A percentile compares a stretch with the other conserved stretches of the same genome.
phyloP scores from a whole-genome alignment of 495 filamentous ascomycete genomes.

The Tetracladium setigerum region DNA sequence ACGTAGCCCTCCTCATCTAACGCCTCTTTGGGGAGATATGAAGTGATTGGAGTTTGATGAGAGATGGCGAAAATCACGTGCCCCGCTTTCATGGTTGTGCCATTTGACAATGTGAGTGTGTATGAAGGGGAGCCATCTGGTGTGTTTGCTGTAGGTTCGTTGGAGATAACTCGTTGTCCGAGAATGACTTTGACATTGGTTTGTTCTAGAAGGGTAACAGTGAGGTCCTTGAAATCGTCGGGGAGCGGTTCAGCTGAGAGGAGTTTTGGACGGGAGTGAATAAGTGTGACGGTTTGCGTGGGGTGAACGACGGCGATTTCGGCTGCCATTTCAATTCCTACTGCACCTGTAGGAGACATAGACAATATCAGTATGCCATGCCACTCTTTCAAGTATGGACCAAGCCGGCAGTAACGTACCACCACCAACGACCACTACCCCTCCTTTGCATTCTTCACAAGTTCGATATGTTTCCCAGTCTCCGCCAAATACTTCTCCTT shows the following conservation, averaged over 20 bases:
- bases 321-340: slow-evolving; percentile 65
- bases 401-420: slow-evolving; percentile 19
- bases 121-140: slow-evolving; percentile 23
- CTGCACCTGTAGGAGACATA: slow-evolving; percentile 32
- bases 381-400: no score
- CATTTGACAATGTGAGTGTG: slow-evolving; percentile 47
- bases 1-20: slow-evolving; percentile 40
- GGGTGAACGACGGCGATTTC: slow-evolving; percentile 57
- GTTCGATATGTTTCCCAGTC: slow-evolving; percentile 33
- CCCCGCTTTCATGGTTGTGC: slow-evolving; percentile 42
- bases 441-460: slow-evolving; percentile 29
- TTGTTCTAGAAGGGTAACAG: slow-evolving; percentile 40
- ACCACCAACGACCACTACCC: slow-evolving; percentile 53
- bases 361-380: neutral
- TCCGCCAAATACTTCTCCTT: slow-evolving; percentile 51
- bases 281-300: slow-evolving; percentile 47
- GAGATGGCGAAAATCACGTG: slow-evolving; percentile 55
- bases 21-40: slow-evolving; percentile 39
- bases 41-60: slow-evolving; percentile 42
- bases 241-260: slow-evolving; percentile 62
- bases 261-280: slow-evolving; percentile 57
- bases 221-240: slow-evolving; percentile 51
- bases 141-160: slow-evolving; percentile 21
- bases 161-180: slow-evolving; percentile 33
- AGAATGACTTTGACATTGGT: slow-evolving; percentile 51